Percentiles rank a stretch among this genome's conserved stretches.
These are phyloP conservation scores for Gelatoporia subvermispora DNA, from an alignment of 768 basidiomycete species.

Conservation along the genomic window DNA sequence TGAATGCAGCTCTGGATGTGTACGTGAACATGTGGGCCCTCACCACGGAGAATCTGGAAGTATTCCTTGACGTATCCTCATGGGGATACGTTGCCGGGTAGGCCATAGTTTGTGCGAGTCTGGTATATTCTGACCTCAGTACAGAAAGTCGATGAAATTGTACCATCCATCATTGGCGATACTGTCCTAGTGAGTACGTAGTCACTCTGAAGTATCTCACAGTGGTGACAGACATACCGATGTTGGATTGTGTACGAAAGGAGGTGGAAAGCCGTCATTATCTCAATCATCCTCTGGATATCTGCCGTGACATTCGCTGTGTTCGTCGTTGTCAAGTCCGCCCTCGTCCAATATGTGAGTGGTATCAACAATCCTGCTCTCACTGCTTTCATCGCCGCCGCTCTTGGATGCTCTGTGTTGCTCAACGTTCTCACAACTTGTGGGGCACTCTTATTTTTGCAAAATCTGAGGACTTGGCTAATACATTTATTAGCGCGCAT, in stretches of 20 bases:
- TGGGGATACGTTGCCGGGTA: conserved; percentile 4
- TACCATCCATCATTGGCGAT: neutral
- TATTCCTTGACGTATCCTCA: conserved; percentile 1
- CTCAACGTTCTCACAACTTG: neutral
- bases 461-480: neutral
- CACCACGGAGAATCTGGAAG: neutral
- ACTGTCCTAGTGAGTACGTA: neutral
- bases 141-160: neutral
- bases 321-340: neutral
- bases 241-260: neutral
- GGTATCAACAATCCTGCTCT: neutral
- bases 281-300: neutral
- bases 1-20: conserved; percentile 1
- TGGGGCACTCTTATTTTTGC: neutral
- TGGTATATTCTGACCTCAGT: neutral
- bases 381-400: neutral
- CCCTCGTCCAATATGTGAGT: neutral
- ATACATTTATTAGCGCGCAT: neutral
- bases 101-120: neutral
- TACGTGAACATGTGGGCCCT: conserved; percentile 1
- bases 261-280: neutral
- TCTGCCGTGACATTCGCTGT: neutral
- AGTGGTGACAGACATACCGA: neutral
- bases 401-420: neutral
- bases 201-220: neutral